Evolutionary conservation across 2,329 filamentous ascomycete species (phyloP).

Genomic region (Aspergillus awamori): DNA sequence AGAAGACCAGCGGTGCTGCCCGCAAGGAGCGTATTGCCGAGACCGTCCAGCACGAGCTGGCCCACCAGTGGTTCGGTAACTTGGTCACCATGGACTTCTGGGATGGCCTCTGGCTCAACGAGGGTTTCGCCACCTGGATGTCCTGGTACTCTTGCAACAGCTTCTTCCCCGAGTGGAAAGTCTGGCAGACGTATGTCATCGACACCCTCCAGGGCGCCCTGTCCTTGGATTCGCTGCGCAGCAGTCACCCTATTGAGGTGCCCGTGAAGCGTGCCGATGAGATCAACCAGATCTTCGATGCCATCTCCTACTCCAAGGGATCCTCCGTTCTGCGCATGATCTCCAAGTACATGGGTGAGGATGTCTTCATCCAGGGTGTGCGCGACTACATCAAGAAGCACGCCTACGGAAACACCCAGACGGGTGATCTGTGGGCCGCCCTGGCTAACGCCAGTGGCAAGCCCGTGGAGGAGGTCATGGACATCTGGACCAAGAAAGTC

Average conservation of each 20-base stretch:
- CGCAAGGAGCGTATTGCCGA: constrained; percentile 93
- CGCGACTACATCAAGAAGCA: constrained; percentile 92
- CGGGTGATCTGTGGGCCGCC: constrained; percentile 85
- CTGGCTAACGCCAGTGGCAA: constrained; percentile 88
- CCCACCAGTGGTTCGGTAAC: constrained; percentile 98
- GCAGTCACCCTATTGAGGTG: constrained; percentile 95
- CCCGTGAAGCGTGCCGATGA: constrained; percentile 94
- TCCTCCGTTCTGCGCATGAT: constrained; percentile 97
- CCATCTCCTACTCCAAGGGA: constrained; percentile 96
- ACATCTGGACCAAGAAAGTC: constrained; percentile 95
- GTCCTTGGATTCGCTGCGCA: constrained; percentile 84
- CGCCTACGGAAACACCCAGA: constrained; percentile 93
- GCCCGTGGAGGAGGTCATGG: constrained; percentile 86
- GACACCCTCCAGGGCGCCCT: constrained; percentile 89
- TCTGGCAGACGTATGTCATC: constrained; percentile 93
- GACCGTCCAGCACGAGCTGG: constrained; percentile 93
- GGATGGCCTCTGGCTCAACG: constrained; percentile 96
- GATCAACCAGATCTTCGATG: constrained; percentile 97
- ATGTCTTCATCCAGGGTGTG: constrained; percentile 89
- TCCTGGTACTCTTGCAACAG: constrained; percentile 91
- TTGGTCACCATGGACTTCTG: constrained; percentile 98
- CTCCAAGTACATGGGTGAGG: constrained; percentile 90
- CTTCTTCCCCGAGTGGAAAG: constrained; percentile 98
- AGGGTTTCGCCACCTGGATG: constrained; percentile 91
- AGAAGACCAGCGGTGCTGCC: constrained; percentile 85